These are phyloP conservation scores for Rhizoclosmatium globosum DNA, from an alignment of 192 early-diverging fungal genomes.

Conservation along the genomic window DNA sequence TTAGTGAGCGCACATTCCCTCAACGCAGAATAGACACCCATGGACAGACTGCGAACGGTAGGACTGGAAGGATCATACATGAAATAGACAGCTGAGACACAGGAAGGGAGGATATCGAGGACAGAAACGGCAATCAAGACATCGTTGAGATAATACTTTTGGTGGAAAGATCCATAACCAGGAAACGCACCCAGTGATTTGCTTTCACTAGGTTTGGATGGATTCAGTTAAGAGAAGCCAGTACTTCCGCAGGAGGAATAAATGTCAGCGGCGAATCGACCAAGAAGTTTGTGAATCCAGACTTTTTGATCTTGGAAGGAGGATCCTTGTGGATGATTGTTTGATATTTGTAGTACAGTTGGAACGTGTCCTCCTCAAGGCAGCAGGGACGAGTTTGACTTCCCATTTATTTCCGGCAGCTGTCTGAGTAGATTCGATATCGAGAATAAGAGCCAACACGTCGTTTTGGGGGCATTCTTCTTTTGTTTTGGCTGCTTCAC, in stretches of 20 bases:
- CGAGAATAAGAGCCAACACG: slow-evolving; percentile 20
- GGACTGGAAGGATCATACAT: slow-evolving; percentile 81
- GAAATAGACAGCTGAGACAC: slow-evolving; percentile 93
- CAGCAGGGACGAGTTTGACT: slow-evolving; percentile 66
- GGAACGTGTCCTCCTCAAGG: slow-evolving; percentile 78
- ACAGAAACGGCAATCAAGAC: slow-evolving; percentile 90
- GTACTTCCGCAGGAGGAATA: slow-evolving; percentile 2
- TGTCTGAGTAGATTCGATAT: slow-evolving; percentile 20
- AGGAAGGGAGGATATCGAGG: slow-evolving; percentile 87
- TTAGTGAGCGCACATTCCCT: slow-evolving; percentile 78
- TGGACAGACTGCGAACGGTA: slow-evolving; percentile 72
- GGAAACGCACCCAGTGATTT: slow-evolving; percentile 33
- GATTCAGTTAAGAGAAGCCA: neutral
- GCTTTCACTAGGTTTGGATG: neutral
- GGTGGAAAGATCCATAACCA: slow-evolving; percentile 85
- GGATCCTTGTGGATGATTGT: slow-evolving; percentile 80
- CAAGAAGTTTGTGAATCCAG: slow-evolving; percentile 72
- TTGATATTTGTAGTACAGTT: slow-evolving; percentile 86
- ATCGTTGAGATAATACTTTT: slow-evolving; percentile 88
- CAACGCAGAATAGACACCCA: slow-evolving; percentile 89
- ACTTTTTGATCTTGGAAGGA: slow-evolving; percentile 55
- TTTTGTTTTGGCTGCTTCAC: slow-evolving; percentile 32
- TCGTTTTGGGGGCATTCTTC: slow-evolving; percentile 14
- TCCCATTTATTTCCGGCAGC: neutral
- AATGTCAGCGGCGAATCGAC: slow-evolving; percentile 74